A percentile compares a stretch with the other conserved stretches of the same genome.
These are phyloP conservation scores for Metrosideros polymorpha DNA, from an alignment of 441 rosid genomes.

Conservation along the genomic window DNA sequence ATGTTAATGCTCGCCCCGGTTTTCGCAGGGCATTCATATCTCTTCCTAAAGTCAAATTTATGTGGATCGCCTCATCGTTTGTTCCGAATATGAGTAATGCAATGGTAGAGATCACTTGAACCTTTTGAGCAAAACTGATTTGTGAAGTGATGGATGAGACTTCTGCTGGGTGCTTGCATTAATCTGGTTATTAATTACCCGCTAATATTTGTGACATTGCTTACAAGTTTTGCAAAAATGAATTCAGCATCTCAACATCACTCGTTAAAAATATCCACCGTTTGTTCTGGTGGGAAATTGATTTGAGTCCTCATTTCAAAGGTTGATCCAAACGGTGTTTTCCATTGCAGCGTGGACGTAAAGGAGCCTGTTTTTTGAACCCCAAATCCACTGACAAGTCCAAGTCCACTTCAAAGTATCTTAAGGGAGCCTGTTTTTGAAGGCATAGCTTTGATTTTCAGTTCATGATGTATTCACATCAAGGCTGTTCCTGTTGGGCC, in stretches of 20 bases:
- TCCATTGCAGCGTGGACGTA: not conserved
- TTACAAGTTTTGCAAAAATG: not conserved
- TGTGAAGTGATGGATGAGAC: not conserved
- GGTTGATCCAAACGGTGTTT: not conserved
- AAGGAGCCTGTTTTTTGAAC: no score
- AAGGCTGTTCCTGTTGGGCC: not conserved
- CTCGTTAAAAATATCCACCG: not conserved
- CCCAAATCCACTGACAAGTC: no score
- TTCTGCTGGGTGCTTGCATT: not conserved
- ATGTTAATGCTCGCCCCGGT: not conserved
- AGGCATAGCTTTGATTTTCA: not conserved
- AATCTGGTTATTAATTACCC: not conserved
- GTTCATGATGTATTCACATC: not conserved
- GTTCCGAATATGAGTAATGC: not conserved
- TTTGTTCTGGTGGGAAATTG: not conserved
- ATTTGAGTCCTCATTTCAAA: not conserved
- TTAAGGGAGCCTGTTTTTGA: not conserved
- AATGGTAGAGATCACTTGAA: not conserved
- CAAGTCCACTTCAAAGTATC: not conserved
- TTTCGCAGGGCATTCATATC: not conserved
- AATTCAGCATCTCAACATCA: not conserved
- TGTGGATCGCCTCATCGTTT: no score
- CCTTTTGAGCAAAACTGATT: not conserved
- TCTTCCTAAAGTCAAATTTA: not conserved
- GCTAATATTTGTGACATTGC: not conserved